Evolutionary conservation across 495 filamentous ascomycete species (phyloP).

Genomic region (Penicillium atrosanguineum): DNA sequence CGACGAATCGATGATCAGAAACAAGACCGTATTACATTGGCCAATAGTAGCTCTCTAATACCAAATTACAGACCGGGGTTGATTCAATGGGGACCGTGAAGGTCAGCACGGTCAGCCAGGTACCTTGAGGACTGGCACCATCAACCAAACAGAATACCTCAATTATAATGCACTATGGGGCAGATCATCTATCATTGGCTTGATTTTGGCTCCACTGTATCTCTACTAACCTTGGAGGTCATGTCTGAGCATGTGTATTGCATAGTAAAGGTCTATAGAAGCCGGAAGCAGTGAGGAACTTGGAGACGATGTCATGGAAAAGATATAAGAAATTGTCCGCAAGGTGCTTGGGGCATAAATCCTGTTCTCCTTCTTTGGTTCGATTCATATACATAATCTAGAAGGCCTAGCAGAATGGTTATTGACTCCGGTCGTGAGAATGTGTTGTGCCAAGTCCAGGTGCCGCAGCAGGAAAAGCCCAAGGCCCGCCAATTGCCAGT

Average conservation of each 20-base stretch:
- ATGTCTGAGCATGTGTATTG: slow-evolving; percentile 8
- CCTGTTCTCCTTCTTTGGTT: background rate
- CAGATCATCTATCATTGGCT: slow-evolving; percentile 10
- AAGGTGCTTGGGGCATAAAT: slow-evolving; percentile 12
- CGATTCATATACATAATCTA: background rate
- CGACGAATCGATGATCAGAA: background rate
- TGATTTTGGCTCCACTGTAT: background rate
- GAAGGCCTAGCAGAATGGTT: slow-evolving; percentile 21
- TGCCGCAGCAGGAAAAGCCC: slow-evolving; percentile 1
- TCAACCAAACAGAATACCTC: slow-evolving; percentile 14
- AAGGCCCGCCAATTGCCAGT: slow-evolving; percentile 37
- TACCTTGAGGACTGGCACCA: slow-evolving; percentile 24
- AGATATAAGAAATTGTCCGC: slow-evolving; percentile 18
- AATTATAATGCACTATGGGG: slow-evolving; percentile 22
- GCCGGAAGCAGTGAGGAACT: slow-evolving; percentile 22
- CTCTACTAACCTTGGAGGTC: slow-evolving; percentile 11
- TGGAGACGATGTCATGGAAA: slow-evolving; percentile 15
- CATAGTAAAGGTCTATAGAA: slow-evolving; percentile 4
- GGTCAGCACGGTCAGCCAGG: slow-evolving; percentile 15
- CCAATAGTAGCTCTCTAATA: slow-evolving; percentile 8
- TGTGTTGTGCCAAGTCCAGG: slow-evolving; percentile 17
- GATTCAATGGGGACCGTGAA: slow-evolving; percentile 27
- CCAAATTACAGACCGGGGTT: slow-evolving; percentile 3
- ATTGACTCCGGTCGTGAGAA: slow-evolving; percentile 32
- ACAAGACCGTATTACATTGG: background rate